These are phyloP conservation scores for Sedum album DNA, from an alignment of 164 flowering plant genomes.

Conservation along the genomic window DNA sequence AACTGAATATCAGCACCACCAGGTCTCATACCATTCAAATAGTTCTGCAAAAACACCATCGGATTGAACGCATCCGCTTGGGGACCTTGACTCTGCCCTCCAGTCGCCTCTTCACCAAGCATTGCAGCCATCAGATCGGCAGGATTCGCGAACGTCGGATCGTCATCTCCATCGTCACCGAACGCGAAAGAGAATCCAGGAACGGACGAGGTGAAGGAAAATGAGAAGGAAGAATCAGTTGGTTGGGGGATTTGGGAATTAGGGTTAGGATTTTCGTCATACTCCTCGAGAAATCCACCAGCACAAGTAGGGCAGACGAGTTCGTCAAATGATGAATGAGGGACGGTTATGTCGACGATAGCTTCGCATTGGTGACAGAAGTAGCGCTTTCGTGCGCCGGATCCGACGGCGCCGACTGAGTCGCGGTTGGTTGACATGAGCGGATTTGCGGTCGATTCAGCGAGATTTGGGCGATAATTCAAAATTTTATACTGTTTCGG, in stretches of 20 bases:
- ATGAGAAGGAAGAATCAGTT: not conserved
- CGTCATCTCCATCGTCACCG: not conserved
- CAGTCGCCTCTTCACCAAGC: not conserved
- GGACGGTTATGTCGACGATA: not conserved
- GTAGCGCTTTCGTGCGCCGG: not conserved
- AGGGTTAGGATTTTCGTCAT: not conserved
- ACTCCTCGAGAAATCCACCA: not conserved
- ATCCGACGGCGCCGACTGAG: not conserved
- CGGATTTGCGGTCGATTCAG: not conserved
- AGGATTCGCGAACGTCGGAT: not conserved
- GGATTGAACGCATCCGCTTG: not conserved
- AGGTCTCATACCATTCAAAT: not conserved
- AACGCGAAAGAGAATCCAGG: too few species aligned
- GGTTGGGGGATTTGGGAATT: not conserved
- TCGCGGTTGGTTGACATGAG: not conserved
- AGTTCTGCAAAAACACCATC: not conserved
- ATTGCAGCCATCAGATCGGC: not conserved
- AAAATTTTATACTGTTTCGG: not conserved
- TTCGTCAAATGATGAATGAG: not conserved
- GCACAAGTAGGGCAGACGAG: not conserved
- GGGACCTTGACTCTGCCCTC: not conserved
- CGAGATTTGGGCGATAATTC: not conserved
- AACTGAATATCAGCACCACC: not conserved
- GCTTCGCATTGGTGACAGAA: not conserved
- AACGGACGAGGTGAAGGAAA: not conserved